Evolutionary conservation across 176 grass and related monocot genomes (phyloP).

Genomic region (Paspalum notatum): DNA sequence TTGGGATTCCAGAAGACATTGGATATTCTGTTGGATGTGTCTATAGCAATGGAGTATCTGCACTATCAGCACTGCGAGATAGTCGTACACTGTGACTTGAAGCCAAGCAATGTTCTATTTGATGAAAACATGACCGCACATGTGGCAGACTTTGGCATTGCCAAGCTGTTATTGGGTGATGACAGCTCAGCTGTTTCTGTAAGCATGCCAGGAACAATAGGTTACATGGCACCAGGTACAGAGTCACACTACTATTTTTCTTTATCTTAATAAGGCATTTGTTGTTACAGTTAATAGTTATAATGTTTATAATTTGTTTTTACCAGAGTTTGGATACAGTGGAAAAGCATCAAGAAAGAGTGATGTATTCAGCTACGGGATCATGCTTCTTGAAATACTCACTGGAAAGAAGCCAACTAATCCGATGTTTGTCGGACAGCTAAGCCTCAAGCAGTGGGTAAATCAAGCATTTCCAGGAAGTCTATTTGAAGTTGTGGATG

Average conservation of each 20-base stretch:
- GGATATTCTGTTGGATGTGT: background rate
- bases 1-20: background rate
- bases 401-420: background rate
- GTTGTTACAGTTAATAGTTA: background rate
- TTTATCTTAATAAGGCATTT: background rate
- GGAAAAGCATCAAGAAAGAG: conserved; percentile 1
- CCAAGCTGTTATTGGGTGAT: background rate
- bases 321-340: background rate
- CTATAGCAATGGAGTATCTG: background rate
- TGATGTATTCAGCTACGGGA: background rate
- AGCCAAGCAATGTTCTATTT: background rate
- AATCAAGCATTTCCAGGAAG: background rate
- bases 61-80: background rate
- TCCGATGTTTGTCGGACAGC: background rate
- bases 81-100: background rate
- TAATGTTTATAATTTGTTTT: background rate
- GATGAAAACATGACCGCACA: background rate
- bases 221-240: background rate
- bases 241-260: background rate
- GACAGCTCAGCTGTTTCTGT: background rate
- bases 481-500: too few species aligned
- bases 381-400: background rate
- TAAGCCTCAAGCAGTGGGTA: background rate
- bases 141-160: background rate
- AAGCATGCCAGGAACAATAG: background rate